Evolutionary conservation across 805 yeast genomes (phyloP), one percentile per base, ranked within the genome.

Genomic region (Isabelozyma pseudorhagii): DNA sequence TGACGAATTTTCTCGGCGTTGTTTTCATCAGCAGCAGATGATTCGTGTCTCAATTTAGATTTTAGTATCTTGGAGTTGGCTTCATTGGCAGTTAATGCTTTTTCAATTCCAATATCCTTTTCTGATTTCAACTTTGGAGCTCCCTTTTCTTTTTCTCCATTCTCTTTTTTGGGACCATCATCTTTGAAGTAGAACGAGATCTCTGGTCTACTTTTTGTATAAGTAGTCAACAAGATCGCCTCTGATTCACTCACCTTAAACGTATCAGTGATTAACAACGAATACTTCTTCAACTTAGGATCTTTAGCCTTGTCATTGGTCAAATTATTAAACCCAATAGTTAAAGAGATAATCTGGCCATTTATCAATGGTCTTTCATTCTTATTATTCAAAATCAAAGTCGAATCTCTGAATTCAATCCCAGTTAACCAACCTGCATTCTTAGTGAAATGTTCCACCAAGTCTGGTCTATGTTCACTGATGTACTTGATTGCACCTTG

Each of bases 381-480:
- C 60, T 88, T 91, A 25, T 81, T 77, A 61, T 87, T 88, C 47
- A 93, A 72, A 14, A 90, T 76, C 54, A 88, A 82, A 2, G 85
- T 72, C 0, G 92, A 78, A 66, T 91, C 97, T 68, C 96, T 80
- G 62, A 89, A 89, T 61, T 90, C 97, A 53, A 93, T 79, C 51
- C 98, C 98, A 49, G 89, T 85, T 50, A 89, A 75, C 80, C 94
- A 89, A 47, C 98, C 98, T 54, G 85, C 80, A 60, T 89, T 89
- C 61, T 87, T 87, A 45, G 91, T 78, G 56, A 91, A 86, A 58
- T 80, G 73, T 25, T 71, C 61, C 36, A 75, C 83, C 58, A 93
- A 72, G 17, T 83, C 89, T 2, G 96, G 88, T 51, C 82, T 82
- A 15, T 77, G 67, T 14, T 55, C 47, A 56, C 80, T 77, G 52